These are phyloP conservation scores for Alternaria atra DNA, from an alignment of 2,329 filamentous ascomycete species.

Conservation along the genomic window DNA sequence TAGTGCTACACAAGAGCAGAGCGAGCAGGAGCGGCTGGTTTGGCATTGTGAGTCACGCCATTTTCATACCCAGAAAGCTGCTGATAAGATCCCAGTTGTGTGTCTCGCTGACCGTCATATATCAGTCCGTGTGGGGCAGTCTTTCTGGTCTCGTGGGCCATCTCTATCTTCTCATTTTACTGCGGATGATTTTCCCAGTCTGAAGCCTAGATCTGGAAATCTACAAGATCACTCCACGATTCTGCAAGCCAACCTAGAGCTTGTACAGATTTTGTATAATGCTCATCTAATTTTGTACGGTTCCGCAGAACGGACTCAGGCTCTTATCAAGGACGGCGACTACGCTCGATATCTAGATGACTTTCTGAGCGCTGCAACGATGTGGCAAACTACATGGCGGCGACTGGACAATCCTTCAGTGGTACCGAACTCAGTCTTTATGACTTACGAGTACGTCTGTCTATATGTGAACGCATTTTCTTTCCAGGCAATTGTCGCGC, in stretches of 20 bases:
- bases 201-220: neutral
- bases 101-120: neutral
- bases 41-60: neutral
- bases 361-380: neutral
- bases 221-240: neutral
- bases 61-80: neutral
- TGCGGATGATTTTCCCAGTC: neutral
- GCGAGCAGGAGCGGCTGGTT: neutral
- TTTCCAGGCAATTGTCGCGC: neutral
- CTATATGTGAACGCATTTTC: neutral
- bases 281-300: neutral
- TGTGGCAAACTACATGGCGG: neutral
- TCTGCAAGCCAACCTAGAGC: neutral
- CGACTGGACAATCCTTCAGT: neutral
- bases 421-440: neutral
- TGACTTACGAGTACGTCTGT: neutral
- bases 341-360: neutral
- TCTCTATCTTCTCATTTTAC: neutral
- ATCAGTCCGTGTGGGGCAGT: neutral
- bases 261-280: neutral
- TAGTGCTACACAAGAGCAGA: neutral
- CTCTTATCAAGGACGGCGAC: neutral
- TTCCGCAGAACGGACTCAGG: neutral
- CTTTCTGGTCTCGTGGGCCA: neutral
- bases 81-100: neutral